These are phyloP conservation scores for Nicotiana noctiflora DNA, from an alignment of 257 asterid species.

Conservation along the genomic window DNA sequence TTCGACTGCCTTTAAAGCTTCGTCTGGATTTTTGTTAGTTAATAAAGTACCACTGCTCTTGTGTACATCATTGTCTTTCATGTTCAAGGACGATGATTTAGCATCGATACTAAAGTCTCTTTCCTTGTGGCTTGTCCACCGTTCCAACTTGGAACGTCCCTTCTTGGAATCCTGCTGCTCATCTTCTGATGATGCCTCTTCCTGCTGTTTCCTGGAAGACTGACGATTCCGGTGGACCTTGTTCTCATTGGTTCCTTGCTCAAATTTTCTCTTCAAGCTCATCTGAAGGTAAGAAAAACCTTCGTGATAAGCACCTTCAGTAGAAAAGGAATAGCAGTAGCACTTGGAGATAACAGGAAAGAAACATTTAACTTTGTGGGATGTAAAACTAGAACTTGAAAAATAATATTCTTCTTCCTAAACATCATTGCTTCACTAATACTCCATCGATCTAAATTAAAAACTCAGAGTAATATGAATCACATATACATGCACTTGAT, in stretches of 20 bases:
- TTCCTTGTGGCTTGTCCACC: conserved; percentile 91
- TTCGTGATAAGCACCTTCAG: background rate
- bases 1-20: conserved; percentile 34
- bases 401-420: background rate
- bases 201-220: conserved; percentile 40
- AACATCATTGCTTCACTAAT: background rate
- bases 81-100: conserved; percentile 34
- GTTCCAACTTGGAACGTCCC: conserved; percentile 86
- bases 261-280: conserved; percentile 42
- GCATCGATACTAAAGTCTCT: conserved; percentile 41
- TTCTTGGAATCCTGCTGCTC: conserved; percentile 46
- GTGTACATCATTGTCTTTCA: conserved; percentile 28
- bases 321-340: too few relatives aligned
- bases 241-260: conserved; percentile 36
- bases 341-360: too few relatives aligned
- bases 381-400: too few relatives aligned
- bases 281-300: conserved; percentile 32
- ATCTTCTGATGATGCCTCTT: conserved; percentile 62
- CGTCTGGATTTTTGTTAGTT: conserved; percentile 26
- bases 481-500: background rate
- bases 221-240: conserved; percentile 34
- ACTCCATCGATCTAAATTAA: background rate
- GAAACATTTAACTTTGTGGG: too few relatives aligned
- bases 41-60: conserved; percentile 24
- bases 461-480: background rate